Conservation (phyloP, 345 rosid species). For the Syzygium aromaticum region DNA sequence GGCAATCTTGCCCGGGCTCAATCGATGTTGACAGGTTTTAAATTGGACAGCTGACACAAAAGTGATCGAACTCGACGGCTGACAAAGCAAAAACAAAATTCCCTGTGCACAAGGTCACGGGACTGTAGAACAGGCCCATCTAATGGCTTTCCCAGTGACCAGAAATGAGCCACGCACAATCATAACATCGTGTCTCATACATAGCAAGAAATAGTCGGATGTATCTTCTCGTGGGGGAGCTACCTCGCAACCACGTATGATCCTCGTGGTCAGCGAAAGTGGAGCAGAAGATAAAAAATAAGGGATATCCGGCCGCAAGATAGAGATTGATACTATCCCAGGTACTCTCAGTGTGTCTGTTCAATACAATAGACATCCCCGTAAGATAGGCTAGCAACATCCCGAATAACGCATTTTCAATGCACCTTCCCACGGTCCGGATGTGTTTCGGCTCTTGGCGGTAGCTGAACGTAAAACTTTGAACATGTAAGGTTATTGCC, state of each 20-base stretch:
- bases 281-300: rapidly evolving
- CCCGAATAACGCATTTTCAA: neutral
- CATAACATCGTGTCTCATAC: too few species aligned
- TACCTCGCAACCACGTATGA: too few species aligned
- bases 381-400: neutral
- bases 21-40: neutral
- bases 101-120: neutral
- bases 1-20: too few species aligned
- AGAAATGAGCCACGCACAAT: too few species aligned
- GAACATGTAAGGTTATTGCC: rapidly evolving
- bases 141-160: neutral
- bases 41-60: neutral
- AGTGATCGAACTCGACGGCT: neutral
- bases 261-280: too few species aligned
- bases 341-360: neutral
- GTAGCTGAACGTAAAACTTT: rapidly evolving
- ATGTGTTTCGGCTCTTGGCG: rapidly evolving
- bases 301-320: too few species aligned
- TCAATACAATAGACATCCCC: neutral
- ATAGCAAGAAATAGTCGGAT: too few species aligned
- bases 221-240: too few species aligned
- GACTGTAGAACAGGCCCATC: rapidly evolving
- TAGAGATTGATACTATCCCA: too few species aligned
- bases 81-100: neutral
- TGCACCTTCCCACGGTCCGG: rapidly evolving